phyloP scores from a whole-genome alignment of 257 asterid genomes.

The Coffea canephora region DNA sequence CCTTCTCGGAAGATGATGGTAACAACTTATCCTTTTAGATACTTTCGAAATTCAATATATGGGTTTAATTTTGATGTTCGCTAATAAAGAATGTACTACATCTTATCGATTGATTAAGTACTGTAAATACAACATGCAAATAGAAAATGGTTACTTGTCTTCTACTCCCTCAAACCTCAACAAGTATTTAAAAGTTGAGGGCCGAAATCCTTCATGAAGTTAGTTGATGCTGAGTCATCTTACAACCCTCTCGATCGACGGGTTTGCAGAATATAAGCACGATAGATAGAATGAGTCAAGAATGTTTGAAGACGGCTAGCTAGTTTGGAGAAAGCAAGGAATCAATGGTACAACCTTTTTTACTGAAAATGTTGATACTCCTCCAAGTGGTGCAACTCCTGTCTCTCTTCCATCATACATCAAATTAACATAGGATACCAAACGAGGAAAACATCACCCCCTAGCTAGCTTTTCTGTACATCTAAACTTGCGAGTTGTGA shows the following conservation, averaged over 20 bases:
- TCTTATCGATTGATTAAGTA: no score
- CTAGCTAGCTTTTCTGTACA: not conserved
- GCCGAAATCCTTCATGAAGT: not conserved
- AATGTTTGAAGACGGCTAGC: not conserved
- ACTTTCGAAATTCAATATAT: not conserved
- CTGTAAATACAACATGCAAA: no score
- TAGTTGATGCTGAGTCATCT: slow-evolving; percentile 1
- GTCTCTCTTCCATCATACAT: not conserved
- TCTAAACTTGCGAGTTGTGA: not conserved
- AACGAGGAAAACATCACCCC: slow-evolving; percentile 3
- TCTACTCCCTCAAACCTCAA: no score
- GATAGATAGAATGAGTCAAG: not conserved
- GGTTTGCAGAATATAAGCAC: not conserved
- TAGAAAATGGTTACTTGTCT: no score
- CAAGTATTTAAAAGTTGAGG: not conserved
- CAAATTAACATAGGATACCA: slow-evolving; percentile 4
- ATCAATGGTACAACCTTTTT: not conserved
- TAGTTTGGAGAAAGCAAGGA: not conserved
- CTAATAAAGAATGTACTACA: not conserved
- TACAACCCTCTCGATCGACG: not conserved
- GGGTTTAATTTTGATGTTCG: not conserved
- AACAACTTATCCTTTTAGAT: no score
- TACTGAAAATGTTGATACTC: not conserved
- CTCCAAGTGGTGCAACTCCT: not conserved
- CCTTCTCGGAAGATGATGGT: not conserved